phyloP scores from a whole-genome alignment of 352 stramenopile species.

The Pythium rishiriense region DNA sequence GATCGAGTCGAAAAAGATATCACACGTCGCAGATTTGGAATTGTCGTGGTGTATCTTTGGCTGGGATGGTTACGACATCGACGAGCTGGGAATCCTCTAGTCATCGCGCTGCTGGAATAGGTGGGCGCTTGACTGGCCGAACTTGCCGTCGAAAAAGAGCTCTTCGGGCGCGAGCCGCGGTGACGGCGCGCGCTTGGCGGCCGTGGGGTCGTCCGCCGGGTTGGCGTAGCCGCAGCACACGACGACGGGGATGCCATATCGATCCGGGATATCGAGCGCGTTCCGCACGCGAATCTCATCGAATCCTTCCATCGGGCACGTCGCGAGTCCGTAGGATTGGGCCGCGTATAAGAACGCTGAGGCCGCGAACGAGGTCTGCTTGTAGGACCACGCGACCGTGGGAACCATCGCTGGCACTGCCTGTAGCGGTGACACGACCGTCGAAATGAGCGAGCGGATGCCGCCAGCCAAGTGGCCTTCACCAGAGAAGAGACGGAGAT shows the following conservation, averaged over 20 bases:
- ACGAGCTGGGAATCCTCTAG: no score
- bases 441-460: conserved; percentile 59
- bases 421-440: conserved; percentile 61
- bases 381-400: conserved; percentile 79
- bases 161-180: conserved; percentile 57
- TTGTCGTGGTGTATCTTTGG: no score
- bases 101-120: conserved; percentile 44
- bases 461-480: conserved; percentile 59
- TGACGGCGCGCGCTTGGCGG: conserved; percentile 33
- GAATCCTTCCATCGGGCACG: conserved; percentile 81
- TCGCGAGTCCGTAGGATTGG: conserved; percentile 64
- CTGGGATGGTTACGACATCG: no score
- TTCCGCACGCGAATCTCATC: conserved; percentile 64
- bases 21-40: no score
- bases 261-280: conserved; percentile 74
- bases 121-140: conserved; percentile 59
- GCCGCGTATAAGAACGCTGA: conserved; percentile 72
- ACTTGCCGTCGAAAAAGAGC: conserved; percentile 87
- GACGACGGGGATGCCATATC: conserved; percentile 75
- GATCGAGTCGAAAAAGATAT: neutral
- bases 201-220: conserved; percentile 30
- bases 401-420: conserved; percentile 61
- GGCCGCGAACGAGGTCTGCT: conserved; percentile 76
- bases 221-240: conserved; percentile 59
- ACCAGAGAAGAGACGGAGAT: conserved; percentile 68